These are phyloP conservation scores for Punica granatum DNA, from an alignment of 345 rosid species.

Conservation along the genomic window DNA sequence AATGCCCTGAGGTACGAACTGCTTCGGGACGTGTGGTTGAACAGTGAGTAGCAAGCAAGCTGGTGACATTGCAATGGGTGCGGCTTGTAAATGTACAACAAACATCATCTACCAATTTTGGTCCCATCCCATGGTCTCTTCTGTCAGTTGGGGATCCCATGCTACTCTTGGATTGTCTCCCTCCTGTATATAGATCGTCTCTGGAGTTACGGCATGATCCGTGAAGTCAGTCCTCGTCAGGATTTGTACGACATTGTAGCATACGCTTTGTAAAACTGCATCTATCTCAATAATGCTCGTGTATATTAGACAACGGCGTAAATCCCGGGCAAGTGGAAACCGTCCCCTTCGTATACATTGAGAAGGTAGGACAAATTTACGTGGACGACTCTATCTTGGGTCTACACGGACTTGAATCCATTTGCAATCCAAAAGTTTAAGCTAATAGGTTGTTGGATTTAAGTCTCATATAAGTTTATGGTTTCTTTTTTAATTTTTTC, in stretches of 20 bases:
- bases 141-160: background rate
- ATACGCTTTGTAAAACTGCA: background rate
- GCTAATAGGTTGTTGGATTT: too few species aligned
- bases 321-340: background rate
- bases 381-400: too few species aligned
- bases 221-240: background rate
- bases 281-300: background rate
- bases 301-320: background rate
- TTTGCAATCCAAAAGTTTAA: too few species aligned
- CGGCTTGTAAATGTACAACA: conserved; percentile 20
- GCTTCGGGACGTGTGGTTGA: conserved; percentile 71
- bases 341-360: too few species aligned
- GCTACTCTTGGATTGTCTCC: background rate
- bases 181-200: background rate
- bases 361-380: too few species aligned
- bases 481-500: too few species aligned
- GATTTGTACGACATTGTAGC: background rate
- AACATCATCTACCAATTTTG: background rate
- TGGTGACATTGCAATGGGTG: background rate
- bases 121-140: background rate
- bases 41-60: conserved; percentile 26
- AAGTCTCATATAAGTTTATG: too few species aligned
- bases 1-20: conserved; percentile 56
- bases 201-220: background rate
- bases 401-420: too few species aligned